These are phyloP conservation scores for Aspergillus aculeatinus DNA, from an alignment of 2,329 filamentous ascomycete genomes.

Conservation along the genomic window DNA sequence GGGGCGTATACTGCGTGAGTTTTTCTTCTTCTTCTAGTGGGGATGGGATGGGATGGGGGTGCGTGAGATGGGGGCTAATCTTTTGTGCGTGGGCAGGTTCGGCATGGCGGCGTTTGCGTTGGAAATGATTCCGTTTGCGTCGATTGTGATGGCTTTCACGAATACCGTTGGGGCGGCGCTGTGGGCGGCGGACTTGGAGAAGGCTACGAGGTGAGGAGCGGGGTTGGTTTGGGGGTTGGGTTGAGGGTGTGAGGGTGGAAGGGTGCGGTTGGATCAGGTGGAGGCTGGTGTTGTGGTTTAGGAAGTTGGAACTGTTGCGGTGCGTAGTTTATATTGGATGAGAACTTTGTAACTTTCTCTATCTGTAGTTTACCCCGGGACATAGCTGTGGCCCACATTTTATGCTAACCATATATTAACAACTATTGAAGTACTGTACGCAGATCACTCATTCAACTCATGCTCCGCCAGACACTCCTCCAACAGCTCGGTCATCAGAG, in stretches of 20 bases:
- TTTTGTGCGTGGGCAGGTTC: constrained; percentile 32
- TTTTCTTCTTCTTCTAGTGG: background rate
- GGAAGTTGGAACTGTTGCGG: background rate
- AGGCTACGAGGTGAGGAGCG: constrained; percentile 30
- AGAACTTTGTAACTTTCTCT: no score
- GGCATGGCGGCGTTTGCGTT: constrained; percentile 80
- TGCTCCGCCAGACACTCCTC: background rate
- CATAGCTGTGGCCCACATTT: no score
- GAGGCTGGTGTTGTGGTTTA: background rate
- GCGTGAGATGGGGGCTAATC: background rate
- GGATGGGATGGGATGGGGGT: background rate
- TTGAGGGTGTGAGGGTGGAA: background rate
- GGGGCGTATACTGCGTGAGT: constrained; percentile 79
- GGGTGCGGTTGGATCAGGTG: no score
- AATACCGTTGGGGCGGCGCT: constrained; percentile 89
- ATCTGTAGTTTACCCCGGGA: no score
- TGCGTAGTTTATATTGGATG: background rate
- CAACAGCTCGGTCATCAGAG: background rate
- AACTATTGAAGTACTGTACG: no score
- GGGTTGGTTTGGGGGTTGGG: background rate
- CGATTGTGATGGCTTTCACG: constrained; percentile 83
- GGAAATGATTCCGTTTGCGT: constrained; percentile 79
- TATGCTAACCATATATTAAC: no score
- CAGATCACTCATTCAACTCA: background rate
- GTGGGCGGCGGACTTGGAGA: constrained; percentile 88